Conservation (phyloP, 1,284 basidiomycete species). For the Moesziomyces aphidis region DNA sequence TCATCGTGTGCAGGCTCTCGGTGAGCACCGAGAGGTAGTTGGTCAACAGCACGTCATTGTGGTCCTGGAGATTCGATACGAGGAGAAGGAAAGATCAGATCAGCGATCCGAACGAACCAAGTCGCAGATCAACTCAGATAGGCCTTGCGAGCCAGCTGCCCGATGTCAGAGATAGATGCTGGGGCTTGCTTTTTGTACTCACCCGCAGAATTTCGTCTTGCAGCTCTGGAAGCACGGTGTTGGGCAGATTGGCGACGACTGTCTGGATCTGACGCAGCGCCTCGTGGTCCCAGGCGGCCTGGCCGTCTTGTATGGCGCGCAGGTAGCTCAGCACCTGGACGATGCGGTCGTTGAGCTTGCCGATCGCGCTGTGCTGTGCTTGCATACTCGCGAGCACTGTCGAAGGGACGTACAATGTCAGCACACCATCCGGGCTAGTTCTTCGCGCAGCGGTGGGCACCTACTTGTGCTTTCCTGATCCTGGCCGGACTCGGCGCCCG, state of each 20-base stretch:
- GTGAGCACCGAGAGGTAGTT: conserved; percentile 88
- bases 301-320: conserved; percentile 31
- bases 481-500: conserved; percentile 78
- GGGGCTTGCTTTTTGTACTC: conserved; percentile 4
- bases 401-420: neutral
- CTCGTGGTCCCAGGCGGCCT: conserved; percentile 71
- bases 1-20: conserved; percentile 84
- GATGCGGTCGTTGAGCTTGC: conserved; percentile 94
- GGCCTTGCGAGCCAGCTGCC: neutral
- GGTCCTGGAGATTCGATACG: conserved; percentile 76
- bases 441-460: conserved; percentile 17
- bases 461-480: conserved; percentile 71
- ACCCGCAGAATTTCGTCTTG: conserved; percentile 49
- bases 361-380: conserved; percentile 91
- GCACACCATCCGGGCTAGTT: neutral
- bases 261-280: conserved; percentile 86
- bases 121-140: conserved; percentile 1
- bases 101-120: conserved; percentile 1
- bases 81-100: conserved; percentile 1
- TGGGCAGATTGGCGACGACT: conserved; percentile 76
- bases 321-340: conserved; percentile 81
- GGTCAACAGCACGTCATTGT: conserved; percentile 92
- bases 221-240: conserved; percentile 46
- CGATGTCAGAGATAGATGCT: neutral
- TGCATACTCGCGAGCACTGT: conserved; percentile 88